These are phyloP conservation scores for Coleophoma crateriformis DNA, from an alignment of 2,329 filamentous ascomycete species.

Conservation along the genomic window DNA sequence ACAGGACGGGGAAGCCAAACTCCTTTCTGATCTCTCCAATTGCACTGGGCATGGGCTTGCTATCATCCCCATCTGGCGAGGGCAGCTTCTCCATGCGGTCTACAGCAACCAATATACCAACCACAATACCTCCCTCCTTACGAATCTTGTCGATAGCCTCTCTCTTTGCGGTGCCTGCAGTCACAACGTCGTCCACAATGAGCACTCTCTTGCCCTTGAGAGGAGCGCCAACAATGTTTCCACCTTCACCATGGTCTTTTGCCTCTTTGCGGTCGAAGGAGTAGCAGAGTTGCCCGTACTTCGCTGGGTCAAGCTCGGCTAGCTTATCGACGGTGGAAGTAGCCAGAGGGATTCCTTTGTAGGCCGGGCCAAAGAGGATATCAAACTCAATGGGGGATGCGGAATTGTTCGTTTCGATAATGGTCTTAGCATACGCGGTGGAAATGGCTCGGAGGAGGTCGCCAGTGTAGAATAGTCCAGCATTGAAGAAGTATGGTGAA, in stretches of 20 bases:
- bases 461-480: slow-evolving; percentile 81
- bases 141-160: slow-evolving; percentile 89
- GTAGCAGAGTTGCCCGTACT: slow-evolving; percentile 70
- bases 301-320: slow-evolving; percentile 57
- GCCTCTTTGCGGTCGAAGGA: slow-evolving; percentile 94
- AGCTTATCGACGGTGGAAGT: slow-evolving; percentile 73
- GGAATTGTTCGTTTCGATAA: slow-evolving; percentile 34
- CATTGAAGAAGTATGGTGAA: slow-evolving; percentile 98
- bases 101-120: slow-evolving; percentile 82
- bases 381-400: slow-evolving; percentile 28
- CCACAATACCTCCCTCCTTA: slow-evolving; percentile 76
- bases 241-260: slow-evolving; percentile 93
- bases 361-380: slow-evolving; percentile 60
- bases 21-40: slow-evolving; percentile 82
- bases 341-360: slow-evolving; percentile 94
- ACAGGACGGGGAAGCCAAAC: slow-evolving; percentile 75
- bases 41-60: slow-evolving; percentile 67
- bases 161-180: slow-evolving; percentile 87
- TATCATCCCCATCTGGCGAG: slow-evolving; percentile 41
- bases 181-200: slow-evolving; percentile 95
- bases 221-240: slow-evolving; percentile 82
- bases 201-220: slow-evolving; percentile 79
- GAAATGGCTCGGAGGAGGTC: slow-evolving; percentile 73
- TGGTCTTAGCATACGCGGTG: slow-evolving; percentile 70
- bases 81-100: slow-evolving; percentile 83